phyloP scores from a whole-genome alignment of 2,329 filamentous ascomycete species.

The Fusarium tupiense region DNA sequence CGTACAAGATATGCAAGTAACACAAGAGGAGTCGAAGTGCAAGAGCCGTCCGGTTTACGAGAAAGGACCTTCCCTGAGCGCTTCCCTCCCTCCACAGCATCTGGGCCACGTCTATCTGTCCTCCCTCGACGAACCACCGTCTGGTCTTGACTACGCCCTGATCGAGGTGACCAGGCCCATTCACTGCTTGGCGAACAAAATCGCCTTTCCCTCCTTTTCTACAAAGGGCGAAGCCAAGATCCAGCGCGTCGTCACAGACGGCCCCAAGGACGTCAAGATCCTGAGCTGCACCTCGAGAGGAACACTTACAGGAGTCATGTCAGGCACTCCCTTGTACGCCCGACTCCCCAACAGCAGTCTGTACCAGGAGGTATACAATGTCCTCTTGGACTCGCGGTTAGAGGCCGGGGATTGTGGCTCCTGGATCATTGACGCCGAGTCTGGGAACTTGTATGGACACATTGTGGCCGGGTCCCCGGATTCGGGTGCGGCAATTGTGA shows the following conservation, averaged over 20 bases:
- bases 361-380: background rate
- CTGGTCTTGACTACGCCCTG: background rate
- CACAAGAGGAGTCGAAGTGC: background rate
- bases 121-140: background rate
- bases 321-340: background rate
- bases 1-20: background rate
- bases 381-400: background rate
- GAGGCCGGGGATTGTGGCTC: background rate
- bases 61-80: background rate
- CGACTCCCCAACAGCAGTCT: background rate
- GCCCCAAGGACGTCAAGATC: background rate
- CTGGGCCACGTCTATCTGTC: background rate
- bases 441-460: background rate
- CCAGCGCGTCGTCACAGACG: background rate
- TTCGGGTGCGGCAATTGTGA: background rate
- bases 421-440: background rate
- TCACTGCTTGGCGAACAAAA: background rate
- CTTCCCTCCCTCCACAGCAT: background rate
- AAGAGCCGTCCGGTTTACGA: background rate
- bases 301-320: background rate
- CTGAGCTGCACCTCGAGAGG: background rate
- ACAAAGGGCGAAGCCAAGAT: background rate
- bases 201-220: background rate
- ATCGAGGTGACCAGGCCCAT: background rate
- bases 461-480: background rate